Conservation (phyloP, 768 basidiomycete species). For the Paxillus involutus region DNA sequence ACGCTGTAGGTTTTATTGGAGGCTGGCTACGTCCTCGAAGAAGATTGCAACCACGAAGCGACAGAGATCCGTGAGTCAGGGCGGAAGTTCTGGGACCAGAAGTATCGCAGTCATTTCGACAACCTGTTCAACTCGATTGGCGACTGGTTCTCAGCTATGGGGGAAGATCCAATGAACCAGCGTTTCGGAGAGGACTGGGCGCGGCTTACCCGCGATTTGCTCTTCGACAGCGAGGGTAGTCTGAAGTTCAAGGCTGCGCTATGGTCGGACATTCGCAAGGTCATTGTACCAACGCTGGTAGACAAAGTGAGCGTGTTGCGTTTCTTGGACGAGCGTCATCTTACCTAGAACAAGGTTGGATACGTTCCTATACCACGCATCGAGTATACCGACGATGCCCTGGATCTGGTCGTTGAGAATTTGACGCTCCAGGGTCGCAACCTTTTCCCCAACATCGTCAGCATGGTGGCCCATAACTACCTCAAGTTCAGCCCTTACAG, state of each 20-base stretch:
- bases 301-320: constrained; percentile 51
- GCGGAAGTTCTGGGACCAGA: constrained; percentile 72
- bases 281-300: constrained; percentile 79
- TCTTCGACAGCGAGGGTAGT: constrained; percentile 75
- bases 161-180: constrained; percentile 80
- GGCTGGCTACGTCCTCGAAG: constrained; percentile 83
- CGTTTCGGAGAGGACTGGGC: constrained; percentile 84
- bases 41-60: constrained; percentile 67
- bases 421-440: constrained; percentile 86
- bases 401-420: constrained; percentile 94
- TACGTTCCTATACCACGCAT: constrained; percentile 90
- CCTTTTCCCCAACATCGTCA: constrained; percentile 80
- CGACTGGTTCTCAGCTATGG: constrained; percentile 83
- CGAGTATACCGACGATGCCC: constrained; percentile 85
- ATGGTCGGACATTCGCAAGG: constrained; percentile 84
- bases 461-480: constrained; percentile 76
- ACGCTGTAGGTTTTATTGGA: constrained; percentile 62
- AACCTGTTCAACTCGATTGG: constrained; percentile 67
- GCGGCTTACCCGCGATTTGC: constrained; percentile 76
- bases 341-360: constrained; percentile 46
- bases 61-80: constrained; percentile 66
- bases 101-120: constrained; percentile 79
- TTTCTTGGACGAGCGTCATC: neutral
- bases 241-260: constrained; percentile 87
- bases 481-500: constrained; percentile 83